These are phyloP conservation scores for Ganoderma leucocontextum DNA, from an alignment of 1,284 basidiomycete genomes.

Conservation along the genomic window DNA sequence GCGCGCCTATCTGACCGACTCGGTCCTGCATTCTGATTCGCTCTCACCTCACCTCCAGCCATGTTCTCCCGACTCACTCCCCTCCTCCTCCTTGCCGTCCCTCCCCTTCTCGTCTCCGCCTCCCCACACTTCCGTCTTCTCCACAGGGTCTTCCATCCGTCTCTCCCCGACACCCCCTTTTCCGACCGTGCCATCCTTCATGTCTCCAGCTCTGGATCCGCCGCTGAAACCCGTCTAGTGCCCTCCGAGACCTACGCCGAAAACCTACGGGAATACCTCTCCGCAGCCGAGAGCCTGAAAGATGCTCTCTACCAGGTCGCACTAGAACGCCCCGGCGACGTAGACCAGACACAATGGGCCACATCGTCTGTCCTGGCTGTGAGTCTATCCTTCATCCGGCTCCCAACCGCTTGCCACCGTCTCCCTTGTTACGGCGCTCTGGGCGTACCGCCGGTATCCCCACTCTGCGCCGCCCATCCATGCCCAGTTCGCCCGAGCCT, in stretches of 20 bases:
- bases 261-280: slow-evolving; percentile 33
- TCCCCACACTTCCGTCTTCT: slow-evolving; percentile 41
- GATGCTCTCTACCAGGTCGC: slow-evolving; percentile 78
- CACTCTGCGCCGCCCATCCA: slow-evolving; percentile 14
- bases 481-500: slow-evolving; percentile 18
- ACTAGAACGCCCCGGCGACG: slow-evolving; percentile 61
- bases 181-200: slow-evolving; percentile 44
- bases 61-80: slow-evolving; percentile 35
- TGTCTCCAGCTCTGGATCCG: slow-evolving; percentile 40
- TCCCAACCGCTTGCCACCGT: slow-evolving; percentile 8
- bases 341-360: slow-evolving; percentile 60
- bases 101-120: slow-evolving; percentile 29
- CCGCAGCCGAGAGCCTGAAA: slow-evolving; percentile 29
- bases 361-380: slow-evolving; percentile 79
- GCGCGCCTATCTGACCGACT: slow-evolving; percentile 19
- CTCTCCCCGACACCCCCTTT: slow-evolving; percentile 44
- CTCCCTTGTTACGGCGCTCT: slow-evolving; percentile 16
- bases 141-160: slow-evolving; percentile 52
- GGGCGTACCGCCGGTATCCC: slow-evolving; percentile 14
- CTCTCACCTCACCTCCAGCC: slow-evolving; percentile 17
- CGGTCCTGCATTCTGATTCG: slow-evolving; percentile 25
- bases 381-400: slow-evolving; percentile 42
- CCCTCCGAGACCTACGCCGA: slow-evolving; percentile 51
- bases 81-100: slow-evolving; percentile 32
- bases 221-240: slow-evolving; percentile 35